phyloP scores from a whole-genome alignment of 2,329 filamentous ascomycete genomes.

The Beauveria brongniartii region DNA sequence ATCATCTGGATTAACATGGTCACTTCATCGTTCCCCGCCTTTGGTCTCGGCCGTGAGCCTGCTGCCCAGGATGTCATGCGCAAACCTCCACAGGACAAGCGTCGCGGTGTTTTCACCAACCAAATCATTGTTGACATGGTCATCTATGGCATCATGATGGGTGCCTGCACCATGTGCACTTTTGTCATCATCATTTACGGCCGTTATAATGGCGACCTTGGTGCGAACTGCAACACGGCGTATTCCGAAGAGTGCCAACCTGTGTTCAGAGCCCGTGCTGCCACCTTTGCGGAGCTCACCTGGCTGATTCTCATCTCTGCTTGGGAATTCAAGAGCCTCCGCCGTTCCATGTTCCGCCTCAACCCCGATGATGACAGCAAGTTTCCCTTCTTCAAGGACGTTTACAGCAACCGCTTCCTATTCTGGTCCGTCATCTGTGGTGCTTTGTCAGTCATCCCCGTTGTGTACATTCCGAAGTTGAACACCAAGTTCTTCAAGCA shows the following conservation, averaged over 20 bases:
- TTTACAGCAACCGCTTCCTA: slow-evolving; percentile 63
- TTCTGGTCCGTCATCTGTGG: slow-evolving; percentile 59
- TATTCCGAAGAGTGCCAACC: slow-evolving; percentile 48
- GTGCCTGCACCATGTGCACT: slow-evolving; percentile 54
- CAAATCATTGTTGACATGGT: slow-evolving; percentile 74
- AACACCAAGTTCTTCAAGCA: slow-evolving; percentile 69
- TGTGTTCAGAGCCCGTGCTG: slow-evolving; percentile 63
- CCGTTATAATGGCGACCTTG: slow-evolving; percentile 46
- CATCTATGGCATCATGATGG: slow-evolving; percentile 73
- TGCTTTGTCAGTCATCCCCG: slow-evolving; percentile 54
- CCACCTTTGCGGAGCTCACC: slow-evolving; percentile 65
- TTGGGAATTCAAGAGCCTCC: slow-evolving; percentile 70
- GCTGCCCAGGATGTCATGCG: slow-evolving; percentile 70
- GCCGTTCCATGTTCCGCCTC: slow-evolving; percentile 63
- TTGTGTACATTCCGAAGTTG: slow-evolving; percentile 65
- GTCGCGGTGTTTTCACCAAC: slow-evolving; percentile 64
- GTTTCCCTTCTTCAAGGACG: slow-evolving; percentile 50
- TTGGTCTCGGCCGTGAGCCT: slow-evolving; percentile 75
- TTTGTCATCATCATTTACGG: slow-evolving; percentile 60
- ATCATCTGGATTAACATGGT: slow-evolving; percentile 95
- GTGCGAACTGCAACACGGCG: slow-evolving; percentile 52
- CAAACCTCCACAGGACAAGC: slow-evolving; percentile 66
- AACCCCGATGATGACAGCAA: slow-evolving; percentile 41
- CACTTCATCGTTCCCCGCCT: slow-evolving; percentile 79
- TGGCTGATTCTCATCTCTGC: slow-evolving; percentile 68